Evolutionary conservation across 768 basidiomycete genomes (phyloP).

Genomic region (Tubosaeta sp.): DNA sequence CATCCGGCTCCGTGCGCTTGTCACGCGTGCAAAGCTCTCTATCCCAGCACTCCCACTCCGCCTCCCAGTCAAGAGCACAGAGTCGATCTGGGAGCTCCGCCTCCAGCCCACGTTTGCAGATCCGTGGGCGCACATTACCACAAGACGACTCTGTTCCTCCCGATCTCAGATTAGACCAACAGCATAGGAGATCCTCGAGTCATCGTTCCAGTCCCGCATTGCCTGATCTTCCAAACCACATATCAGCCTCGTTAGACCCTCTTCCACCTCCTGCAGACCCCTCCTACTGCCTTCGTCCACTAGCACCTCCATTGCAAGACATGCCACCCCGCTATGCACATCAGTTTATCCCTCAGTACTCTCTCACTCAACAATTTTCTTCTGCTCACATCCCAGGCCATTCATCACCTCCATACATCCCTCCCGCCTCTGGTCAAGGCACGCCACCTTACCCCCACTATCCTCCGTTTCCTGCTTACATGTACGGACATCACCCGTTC

Average conservation of each 20-base stretch:
- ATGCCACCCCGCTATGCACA: slow-evolving; percentile 19
- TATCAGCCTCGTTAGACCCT: slow-evolving; percentile 11
- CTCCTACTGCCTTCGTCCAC: slow-evolving; percentile 16
- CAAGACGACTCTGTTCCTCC: slow-evolving; percentile 31
- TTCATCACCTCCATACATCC: slow-evolving; percentile 21
- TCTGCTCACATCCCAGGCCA: slow-evolving; percentile 21
- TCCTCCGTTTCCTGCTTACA: slow-evolving; percentile 32
- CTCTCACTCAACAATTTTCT: slow-evolving; percentile 14
- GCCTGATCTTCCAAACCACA: slow-evolving; percentile 13
- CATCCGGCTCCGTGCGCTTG: slow-evolving; percentile 27
- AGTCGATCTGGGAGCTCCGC: slow-evolving; percentile 45
- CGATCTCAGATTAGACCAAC: slow-evolving; percentile 24
- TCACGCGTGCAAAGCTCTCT: slow-evolving; percentile 37
- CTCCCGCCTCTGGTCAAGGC: slow-evolving; percentile 25
- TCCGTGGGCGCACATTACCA: slow-evolving; percentile 40
- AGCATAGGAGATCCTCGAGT: slow-evolving; percentile 10
- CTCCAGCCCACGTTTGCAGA: slow-evolving; percentile 44
- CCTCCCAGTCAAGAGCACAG: slow-evolving; percentile 41
- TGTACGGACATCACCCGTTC: slow-evolving; percentile 34
- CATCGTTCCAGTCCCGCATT: slow-evolving; percentile 18
- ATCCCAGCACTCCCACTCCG: slow-evolving; percentile 30
- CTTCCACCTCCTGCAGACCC: slow-evolving; percentile 8
- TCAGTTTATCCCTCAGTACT: slow-evolving; percentile 13
- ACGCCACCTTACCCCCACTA: slow-evolving; percentile 35
- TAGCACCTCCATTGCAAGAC: slow-evolving; percentile 19